These are phyloP conservation scores for Simplicillium aogashimaense DNA, from an alignment of 2,329 filamentous ascomycete species.

Conservation along the genomic window DNA sequence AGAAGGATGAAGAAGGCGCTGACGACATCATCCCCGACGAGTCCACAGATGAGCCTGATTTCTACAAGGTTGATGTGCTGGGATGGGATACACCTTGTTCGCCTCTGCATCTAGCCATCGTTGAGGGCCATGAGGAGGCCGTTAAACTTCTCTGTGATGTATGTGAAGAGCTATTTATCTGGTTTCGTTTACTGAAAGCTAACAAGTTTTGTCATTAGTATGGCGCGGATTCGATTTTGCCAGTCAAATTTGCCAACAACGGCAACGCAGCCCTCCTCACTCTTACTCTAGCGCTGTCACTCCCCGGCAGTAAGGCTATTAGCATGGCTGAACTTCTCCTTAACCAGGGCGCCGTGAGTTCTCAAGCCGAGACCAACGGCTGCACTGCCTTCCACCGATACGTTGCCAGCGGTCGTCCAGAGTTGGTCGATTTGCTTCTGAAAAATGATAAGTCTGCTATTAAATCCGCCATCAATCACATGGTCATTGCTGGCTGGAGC, in stretches of 20 bases:
- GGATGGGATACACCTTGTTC: constrained; percentile 71
- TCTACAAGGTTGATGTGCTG: constrained; percentile 69
- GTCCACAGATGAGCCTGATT: constrained; percentile 58
- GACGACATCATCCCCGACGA: constrained; percentile 41
- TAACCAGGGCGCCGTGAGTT: constrained; percentile 59
- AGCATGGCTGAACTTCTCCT: constrained; percentile 57
- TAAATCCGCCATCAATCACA: constrained; percentile 56
- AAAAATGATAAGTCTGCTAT: constrained; percentile 50
- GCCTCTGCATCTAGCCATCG: constrained; percentile 69
- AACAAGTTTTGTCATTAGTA: constrained; percentile 38
- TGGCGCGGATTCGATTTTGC: constrained; percentile 67
- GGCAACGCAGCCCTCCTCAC: constrained; percentile 56
- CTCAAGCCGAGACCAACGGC: constrained; percentile 59
- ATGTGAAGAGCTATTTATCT: constrained; percentile 10
- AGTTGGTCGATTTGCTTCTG: constrained; percentile 38
- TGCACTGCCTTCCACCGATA: constrained; percentile 59
- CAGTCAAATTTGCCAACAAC: constrained; percentile 51
- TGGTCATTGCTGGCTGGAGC: constrained; percentile 30
- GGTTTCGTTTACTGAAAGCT: constrained; percentile 2
- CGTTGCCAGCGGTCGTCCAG: constrained; percentile 37
- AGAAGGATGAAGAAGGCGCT: constrained; percentile 27
- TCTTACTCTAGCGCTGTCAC: constrained; percentile 54
- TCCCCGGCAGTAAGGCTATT: constrained; percentile 53
- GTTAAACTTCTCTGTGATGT: constrained; percentile 59
- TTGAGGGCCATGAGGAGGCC: constrained; percentile 58